Evolutionary conservation across 2,329 filamentous ascomycete genomes (phyloP).

Genomic region (Chalaropsis thielavioides): DNA sequence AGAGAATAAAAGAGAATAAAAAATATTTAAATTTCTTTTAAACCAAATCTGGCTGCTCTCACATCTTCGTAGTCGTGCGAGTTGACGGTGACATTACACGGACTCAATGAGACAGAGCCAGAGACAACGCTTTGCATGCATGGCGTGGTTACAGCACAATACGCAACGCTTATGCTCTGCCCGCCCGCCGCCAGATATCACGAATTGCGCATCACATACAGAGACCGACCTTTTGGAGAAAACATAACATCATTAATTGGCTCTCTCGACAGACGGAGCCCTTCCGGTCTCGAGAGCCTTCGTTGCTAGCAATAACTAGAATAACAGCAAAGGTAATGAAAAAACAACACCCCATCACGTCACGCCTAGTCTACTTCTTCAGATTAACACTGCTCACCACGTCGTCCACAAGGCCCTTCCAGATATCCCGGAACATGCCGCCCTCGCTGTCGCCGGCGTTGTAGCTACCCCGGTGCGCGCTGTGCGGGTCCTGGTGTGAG

Average conservation of each 20-base stretch:
- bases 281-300: constrained; percentile 10
- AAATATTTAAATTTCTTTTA: too few species aligned
- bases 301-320: background rate
- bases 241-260: constrained; percentile 1
- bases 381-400: constrained; percentile 20
- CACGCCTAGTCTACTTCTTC: background rate
- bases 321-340: background rate
- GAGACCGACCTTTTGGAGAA: background rate
- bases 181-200: background rate
- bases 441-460: constrained; percentile 20
- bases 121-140: too few species aligned
- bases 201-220: background rate
- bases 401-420: constrained; percentile 43
- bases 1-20: too few species aligned
- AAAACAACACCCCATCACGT: too few species aligned
- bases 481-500: constrained; percentile 26
- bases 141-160: background rate
- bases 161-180: background rate
- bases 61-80: too few species aligned
- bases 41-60: too few species aligned
- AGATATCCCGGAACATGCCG: constrained; percentile 40
- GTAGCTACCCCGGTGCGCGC: constrained; percentile 23
- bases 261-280: background rate
- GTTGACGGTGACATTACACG: too few species aligned
- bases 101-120: too few species aligned